These are phyloP conservation scores for Ensete glaucum DNA, from an alignment of 176 grass and related monocot species.

Conservation along the genomic window DNA sequence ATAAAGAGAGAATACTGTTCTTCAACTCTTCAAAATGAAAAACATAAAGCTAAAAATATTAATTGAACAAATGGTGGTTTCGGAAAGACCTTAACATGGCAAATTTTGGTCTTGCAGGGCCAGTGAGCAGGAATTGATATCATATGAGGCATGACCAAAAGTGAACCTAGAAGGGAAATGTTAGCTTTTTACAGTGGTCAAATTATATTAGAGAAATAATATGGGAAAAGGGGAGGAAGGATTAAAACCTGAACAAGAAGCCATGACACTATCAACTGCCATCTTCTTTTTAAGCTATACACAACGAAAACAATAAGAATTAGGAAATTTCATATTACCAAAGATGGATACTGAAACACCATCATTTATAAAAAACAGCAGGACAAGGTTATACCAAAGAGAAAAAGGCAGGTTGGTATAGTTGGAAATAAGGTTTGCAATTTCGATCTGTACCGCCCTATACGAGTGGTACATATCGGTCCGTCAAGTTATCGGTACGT, in stretches of 20 bases:
- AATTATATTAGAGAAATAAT: neutral
- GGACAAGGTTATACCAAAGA: neutral
- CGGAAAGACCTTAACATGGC: constrained; percentile 16
- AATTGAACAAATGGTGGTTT: neutral
- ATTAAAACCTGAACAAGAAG: constrained; percentile 2
- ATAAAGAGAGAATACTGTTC: neutral
- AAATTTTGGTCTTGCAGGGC: constrained; percentile 16
- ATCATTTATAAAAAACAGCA: neutral
- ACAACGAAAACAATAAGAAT: neutral
- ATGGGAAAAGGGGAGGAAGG: neutral
- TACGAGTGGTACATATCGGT: no score
- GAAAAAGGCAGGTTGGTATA: neutral
- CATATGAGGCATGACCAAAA: constrained; percentile 8
- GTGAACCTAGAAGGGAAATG: constrained; percentile 16
- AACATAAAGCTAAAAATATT: neutral
- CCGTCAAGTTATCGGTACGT: no score
- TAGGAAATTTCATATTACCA: neutral
- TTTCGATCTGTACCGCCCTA: no score
- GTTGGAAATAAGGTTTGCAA: no score
- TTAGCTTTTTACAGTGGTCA: neutral
- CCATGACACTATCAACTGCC: neutral
- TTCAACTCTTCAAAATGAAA: neutral
- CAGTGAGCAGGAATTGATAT: neutral
- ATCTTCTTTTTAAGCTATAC: constrained; percentile 9
- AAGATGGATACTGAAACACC: neutral